Evolutionary conservation across 345 rosid genomes (phyloP).

Genomic region (Fremontodendron californicum): DNA sequence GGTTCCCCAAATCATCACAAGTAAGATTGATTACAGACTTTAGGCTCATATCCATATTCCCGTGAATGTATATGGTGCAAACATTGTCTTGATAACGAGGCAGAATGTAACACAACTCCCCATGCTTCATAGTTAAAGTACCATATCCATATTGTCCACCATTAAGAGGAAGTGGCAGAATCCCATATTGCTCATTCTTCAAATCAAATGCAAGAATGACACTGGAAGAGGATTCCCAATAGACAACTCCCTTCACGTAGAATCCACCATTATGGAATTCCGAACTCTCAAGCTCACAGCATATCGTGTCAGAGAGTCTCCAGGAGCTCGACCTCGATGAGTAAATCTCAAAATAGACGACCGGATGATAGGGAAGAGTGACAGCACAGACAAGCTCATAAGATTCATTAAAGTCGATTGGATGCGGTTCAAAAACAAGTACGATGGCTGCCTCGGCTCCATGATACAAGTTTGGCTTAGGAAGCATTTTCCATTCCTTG

Average conservation of each 20-base stretch:
- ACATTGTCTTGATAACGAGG: neutral
- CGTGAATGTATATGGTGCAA: neutral
- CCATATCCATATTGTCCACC: neutral
- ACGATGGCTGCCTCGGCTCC: constrained; percentile 35
- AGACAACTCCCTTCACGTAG: constrained; percentile 8
- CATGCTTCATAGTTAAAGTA: neutral
- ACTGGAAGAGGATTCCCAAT: constrained; percentile 3
- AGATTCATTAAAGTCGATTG: constrained; percentile 32
- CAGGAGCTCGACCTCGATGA: constrained; percentile 36
- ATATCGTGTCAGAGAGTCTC: constrained; percentile 24
- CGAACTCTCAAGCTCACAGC: neutral
- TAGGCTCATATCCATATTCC: constrained; percentile 6
- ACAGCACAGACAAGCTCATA: constrained; percentile 42
- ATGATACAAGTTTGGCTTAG: constrained; percentile 32
- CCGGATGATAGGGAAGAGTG: constrained; percentile 27
- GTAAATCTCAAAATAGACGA: constrained; percentile 42
- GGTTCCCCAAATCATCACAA: neutral
- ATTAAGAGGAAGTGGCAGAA: neutral
- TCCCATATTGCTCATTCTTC: neutral
- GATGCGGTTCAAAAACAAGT: constrained; percentile 38
- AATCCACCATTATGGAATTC: neutral
- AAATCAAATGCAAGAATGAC: neutral
- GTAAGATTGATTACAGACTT: constrained; percentile 1
- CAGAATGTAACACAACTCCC: constrained; percentile 8
- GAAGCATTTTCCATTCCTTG: constrained; percentile 37